Conservation (phyloP, 805 yeast species). For the Lipomyces yamadae region DNA sequence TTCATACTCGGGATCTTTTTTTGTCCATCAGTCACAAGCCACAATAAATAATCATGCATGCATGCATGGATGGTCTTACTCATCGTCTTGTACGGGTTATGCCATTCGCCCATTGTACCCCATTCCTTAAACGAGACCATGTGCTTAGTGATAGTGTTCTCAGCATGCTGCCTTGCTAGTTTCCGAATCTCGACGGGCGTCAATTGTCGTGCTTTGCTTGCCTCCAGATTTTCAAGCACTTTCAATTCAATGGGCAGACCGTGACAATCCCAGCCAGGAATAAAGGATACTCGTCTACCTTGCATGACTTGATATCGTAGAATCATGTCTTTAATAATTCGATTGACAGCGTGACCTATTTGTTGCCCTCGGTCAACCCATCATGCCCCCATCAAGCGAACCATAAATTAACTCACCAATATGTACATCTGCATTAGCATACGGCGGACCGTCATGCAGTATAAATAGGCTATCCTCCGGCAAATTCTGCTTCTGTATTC, state of each 20-base stretch:
- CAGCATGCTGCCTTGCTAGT: constrained; percentile 73
- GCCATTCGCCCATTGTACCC: constrained; percentile 86
- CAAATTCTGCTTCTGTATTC: constrained; percentile 29
- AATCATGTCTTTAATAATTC: constrained; percentile 84
- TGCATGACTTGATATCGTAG: constrained; percentile 68
- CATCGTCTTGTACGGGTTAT: constrained; percentile 73
- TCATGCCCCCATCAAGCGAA: neutral
- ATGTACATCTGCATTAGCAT: constrained; percentile 94
- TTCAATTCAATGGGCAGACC: constrained; percentile 95
- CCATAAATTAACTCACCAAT: constrained; percentile 44
- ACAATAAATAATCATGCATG: neutral
- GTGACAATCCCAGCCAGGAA: constrained; percentile 99
- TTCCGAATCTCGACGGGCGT: constrained; percentile 60
- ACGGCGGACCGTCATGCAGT: constrained; percentile 97
- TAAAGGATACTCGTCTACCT: constrained; percentile 68
- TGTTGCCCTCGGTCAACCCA: neutral
- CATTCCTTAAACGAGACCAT: constrained; percentile 64
- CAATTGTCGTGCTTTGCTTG: constrained; percentile 40
- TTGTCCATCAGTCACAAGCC: neutral
- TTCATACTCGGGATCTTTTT: constrained; percentile 62
- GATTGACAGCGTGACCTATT: constrained; percentile 81
- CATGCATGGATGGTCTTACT: constrained; percentile 19
- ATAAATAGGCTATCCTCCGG: constrained; percentile 52
- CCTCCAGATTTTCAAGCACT: constrained; percentile 57
- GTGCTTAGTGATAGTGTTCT: constrained; percentile 67